These are phyloP conservation scores for Phaeoacremonium minimum DNA, from an alignment of 2,329 filamentous ascomycete species.

Conservation along the genomic window DNA sequence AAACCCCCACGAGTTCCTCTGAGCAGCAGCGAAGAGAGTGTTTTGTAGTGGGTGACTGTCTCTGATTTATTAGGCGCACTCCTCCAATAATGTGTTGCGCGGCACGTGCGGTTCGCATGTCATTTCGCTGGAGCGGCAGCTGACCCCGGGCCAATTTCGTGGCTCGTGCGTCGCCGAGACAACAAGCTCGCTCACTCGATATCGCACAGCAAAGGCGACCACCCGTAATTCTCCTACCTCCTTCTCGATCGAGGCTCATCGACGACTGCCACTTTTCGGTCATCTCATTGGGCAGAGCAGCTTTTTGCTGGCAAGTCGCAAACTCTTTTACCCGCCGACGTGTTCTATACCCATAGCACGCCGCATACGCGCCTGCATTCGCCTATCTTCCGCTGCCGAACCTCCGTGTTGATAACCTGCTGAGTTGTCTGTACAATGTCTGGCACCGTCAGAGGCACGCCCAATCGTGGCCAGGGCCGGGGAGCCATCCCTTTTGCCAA, in stretches of 20 bases:
- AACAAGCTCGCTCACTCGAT: slow-evolving; percentile 5
- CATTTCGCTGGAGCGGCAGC: too few relatives aligned
- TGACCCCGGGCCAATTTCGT: too few relatives aligned
- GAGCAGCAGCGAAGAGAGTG: too few relatives aligned
- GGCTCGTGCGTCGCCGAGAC: slow-evolving; percentile 18
- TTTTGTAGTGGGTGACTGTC: too few relatives aligned
- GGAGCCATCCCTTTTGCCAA: slow-evolving; percentile 56
- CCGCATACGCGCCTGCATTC: not conserved
- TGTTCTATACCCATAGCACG: not conserved
- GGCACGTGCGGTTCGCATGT: too few relatives aligned
- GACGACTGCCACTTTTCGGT: not conserved
- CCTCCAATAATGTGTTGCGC: too few relatives aligned
- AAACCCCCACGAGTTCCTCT: too few relatives aligned
- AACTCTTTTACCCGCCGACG: not conserved
- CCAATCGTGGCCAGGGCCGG: slow-evolving; percentile 56
- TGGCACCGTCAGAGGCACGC: slow-evolving; percentile 65
- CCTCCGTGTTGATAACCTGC: too few relatives aligned
- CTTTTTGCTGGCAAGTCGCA: not conserved
- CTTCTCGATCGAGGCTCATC: not conserved
- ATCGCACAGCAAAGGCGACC: not conserved
- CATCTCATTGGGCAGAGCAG: not conserved
- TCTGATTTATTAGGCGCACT: too few relatives aligned
- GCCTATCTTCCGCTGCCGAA: not conserved
- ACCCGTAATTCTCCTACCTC: slow-evolving; percentile 8
- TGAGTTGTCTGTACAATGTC: slow-evolving; percentile 39